Evolutionary conservation across 129 eudicot genomes (phyloP), one percentile per base, ranked within the genome.

Genomic region (Artemisia argyi): DNA sequence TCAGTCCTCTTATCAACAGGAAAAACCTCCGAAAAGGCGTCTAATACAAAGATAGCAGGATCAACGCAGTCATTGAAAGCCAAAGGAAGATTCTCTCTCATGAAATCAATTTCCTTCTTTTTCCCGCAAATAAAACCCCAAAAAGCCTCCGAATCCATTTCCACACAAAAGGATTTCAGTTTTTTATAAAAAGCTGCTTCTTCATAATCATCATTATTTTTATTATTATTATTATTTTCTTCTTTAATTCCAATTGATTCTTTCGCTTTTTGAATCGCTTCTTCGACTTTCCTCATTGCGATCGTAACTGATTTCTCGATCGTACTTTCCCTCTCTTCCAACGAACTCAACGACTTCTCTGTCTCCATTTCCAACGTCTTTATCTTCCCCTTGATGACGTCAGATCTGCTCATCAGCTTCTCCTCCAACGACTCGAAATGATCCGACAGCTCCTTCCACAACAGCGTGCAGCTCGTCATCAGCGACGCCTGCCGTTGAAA

Each of bases 381-480:
- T 72, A 89, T 65, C 76, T 92, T 89, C 17, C 73, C 79, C 51
- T 82, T 85, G 7, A 92, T 81, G 0, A 88, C 87, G 3, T 81
- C 91, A 0, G 96, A 86, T 67, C 89, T 89, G 69, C 64, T 72
- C 44, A 61, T 53, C 12, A 92, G 79, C 75, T 82, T 80, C 61
- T 89, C 86, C 76, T 92, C 97, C 46, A 89, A 80, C 4, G 89
- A 57, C 24, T 86, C 76, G 83, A 88, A 92, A 81, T 92, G 97
- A 71, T 92, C 97, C 67, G 96, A 86, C 24, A 92, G 94, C 62
- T 92, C 96, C 55, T 91, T 91, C 96, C 97, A 91, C 66, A 92
- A 91, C 9, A 88, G 96, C 8, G 97, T 92, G 82, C 97, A 92
- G 83, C 86, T 86, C 11, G 96, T 92, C 97, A 92, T 88, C 18